phyloP scores from a whole-genome alignment of 2,329 filamentous ascomycete species.

The Nigrograna mackinnonii region DNA sequence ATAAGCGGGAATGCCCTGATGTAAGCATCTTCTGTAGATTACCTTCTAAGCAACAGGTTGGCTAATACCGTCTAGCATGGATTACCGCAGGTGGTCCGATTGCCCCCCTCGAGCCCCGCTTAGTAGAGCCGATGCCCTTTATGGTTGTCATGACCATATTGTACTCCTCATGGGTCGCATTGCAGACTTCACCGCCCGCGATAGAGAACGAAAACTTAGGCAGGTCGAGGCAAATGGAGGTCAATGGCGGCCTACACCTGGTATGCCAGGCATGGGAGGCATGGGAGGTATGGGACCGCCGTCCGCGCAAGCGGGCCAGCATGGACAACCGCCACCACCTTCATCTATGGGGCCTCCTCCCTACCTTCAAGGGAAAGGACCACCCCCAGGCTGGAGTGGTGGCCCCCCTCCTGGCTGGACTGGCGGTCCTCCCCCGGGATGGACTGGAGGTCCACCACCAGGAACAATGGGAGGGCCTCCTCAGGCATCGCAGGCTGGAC shows the following conservation, averaged over 20 bases:
- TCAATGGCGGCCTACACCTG: slow-evolving; percentile 58
- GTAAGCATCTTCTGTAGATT: slow-evolving; percentile 57
- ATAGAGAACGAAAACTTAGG: slow-evolving; percentile 77
- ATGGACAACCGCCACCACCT: slow-evolving; percentile 20
- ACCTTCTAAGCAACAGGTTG: slow-evolving; percentile 15
- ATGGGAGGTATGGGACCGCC: slow-evolving; percentile 36
- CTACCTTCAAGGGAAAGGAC: slow-evolving; percentile 25
- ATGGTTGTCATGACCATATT: slow-evolving; percentile 87
- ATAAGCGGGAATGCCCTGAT: slow-evolving; percentile 83
- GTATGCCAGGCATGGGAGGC: slow-evolving; percentile 44
- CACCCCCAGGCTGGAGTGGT: slow-evolving; percentile 25
- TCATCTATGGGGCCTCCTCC: slow-evolving; percentile 27
- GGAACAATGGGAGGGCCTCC: slow-evolving; percentile 11
- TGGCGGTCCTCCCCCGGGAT: slow-evolving; percentile 8
- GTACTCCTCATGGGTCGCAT: slow-evolving; percentile 80
- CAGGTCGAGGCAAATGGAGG: slow-evolving; percentile 63
- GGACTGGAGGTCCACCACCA: slow-evolving; percentile 12
- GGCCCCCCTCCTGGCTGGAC: slow-evolving; percentile 14
- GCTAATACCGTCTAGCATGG: slow-evolving; percentile 62
- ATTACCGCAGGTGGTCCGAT: slow-evolving; percentile 80
- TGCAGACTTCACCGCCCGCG: slow-evolving; percentile 75
- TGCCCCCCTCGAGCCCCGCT: slow-evolving; percentile 84
- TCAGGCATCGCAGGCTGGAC: slow-evolving; percentile 2
- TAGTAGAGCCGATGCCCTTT: slow-evolving; percentile 76
- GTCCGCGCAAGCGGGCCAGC: slow-evolving; percentile 3